These are phyloP conservation scores for Jaenimonas drosophilae DNA, from an alignment of 208 protist species.

Conservation along the genomic window DNA sequence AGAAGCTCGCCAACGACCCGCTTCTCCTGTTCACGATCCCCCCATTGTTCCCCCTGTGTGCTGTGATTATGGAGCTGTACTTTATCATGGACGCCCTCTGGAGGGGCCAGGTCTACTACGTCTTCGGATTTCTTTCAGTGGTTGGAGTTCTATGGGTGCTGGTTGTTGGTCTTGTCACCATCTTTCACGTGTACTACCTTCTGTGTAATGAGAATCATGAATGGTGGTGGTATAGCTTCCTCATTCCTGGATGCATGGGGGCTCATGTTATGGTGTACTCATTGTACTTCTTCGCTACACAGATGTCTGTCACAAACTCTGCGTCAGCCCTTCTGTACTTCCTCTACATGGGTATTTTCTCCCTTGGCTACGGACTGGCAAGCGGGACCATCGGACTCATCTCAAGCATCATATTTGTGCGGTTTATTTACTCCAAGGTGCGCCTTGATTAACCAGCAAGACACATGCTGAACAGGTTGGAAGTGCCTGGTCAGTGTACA, in stretches of 20 bases:
- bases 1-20: constrained; percentile 56
- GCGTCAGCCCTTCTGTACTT: constrained; percentile 81
- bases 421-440: constrained; percentile 75
- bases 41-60: constrained; percentile 93
- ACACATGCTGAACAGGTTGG: no score
- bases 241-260: constrained; percentile 82
- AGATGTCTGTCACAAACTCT: constrained; percentile 63
- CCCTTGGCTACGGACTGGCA: constrained; percentile 64
- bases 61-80: constrained; percentile 97
- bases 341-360: constrained; percentile 77
- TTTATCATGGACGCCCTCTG: constrained; percentile 96
- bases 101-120: constrained; percentile 96
- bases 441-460: constrained; percentile 48
- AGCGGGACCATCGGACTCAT: constrained; percentile 77
- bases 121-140: constrained; percentile 97
- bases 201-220: constrained; percentile 96
- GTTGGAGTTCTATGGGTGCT: constrained; percentile 94
- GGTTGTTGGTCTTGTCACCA: constrained; percentile 93
- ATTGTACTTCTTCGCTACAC: constrained; percentile 82
- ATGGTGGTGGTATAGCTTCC: constrained; percentile 98
- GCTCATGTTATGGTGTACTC: constrained; percentile 92
- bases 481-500: no score
- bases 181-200: constrained; percentile 98
- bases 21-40: constrained; percentile 41
- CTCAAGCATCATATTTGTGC: constrained; percentile 69